A percentile compares a stretch with the other conserved stretches of the same genome.
Conservation (phyloP, 2,329 filamentous ascomycete genomes). For the Emmonsiellopsis sp. region DNA sequence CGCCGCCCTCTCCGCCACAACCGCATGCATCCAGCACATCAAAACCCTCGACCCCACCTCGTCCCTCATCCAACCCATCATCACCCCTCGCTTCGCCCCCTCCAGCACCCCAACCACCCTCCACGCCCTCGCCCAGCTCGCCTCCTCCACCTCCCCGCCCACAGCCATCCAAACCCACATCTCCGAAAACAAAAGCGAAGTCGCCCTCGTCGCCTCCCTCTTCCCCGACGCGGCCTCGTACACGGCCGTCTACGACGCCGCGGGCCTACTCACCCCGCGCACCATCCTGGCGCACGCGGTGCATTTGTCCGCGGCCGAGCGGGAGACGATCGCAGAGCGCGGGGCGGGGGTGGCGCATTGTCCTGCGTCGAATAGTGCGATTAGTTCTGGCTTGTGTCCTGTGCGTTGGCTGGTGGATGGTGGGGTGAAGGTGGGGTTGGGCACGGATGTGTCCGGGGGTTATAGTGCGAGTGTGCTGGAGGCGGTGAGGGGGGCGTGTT, state of each 20-base stretch:
- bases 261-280: constrained; percentile 57
- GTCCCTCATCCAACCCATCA: constrained; percentile 61
- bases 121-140: constrained; percentile 54
- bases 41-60: constrained; percentile 54
- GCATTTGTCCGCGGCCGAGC: constrained; percentile 62
- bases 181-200: constrained; percentile 69
- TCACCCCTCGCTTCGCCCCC: constrained; percentile 61
- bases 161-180: constrained; percentile 72
- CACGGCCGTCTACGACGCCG: constrained; percentile 67
- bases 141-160: constrained; percentile 53
- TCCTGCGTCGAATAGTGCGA: constrained; percentile 72
- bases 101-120: constrained; percentile 50
- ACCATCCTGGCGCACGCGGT: constrained; percentile 84
- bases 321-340: constrained; percentile 51
- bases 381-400: constrained; percentile 69
- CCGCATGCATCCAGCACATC: constrained; percentile 57
- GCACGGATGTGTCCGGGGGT: constrained; percentile 85
- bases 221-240: constrained; percentile 62
- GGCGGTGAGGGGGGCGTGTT: constrained; percentile 68
- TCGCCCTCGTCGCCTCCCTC: constrained; percentile 58
- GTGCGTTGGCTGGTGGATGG: constrained; percentile 66
- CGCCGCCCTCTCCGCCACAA: constrained; percentile 48
- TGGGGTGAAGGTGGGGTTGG: constrained; percentile 72
- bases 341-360: constrained; percentile 71
- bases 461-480: constrained; percentile 76